These are phyloP conservation scores for Lepiota brunneoincarnata DNA, from an alignment of 768 basidiomycete genomes.

Conservation along the genomic window DNA sequence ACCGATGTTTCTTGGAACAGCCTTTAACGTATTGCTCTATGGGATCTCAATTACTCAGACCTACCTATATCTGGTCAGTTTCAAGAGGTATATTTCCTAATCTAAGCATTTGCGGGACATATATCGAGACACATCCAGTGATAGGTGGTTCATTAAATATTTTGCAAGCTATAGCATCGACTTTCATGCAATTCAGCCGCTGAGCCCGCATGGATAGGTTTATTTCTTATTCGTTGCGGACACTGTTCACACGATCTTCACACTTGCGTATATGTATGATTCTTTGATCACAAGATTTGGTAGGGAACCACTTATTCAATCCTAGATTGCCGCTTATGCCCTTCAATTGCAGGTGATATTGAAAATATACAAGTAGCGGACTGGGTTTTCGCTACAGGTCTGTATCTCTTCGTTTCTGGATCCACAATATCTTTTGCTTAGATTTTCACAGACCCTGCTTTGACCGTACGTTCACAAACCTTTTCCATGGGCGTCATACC, in stretches of 20 bases:
- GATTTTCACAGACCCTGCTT: constrained; percentile 10
- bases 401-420: not conserved
- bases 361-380: constrained; percentile 17
- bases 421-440: not conserved
- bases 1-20: constrained; percentile 46
- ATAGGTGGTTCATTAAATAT: constrained; percentile 41
- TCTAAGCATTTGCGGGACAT: not conserved
- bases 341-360: constrained; percentile 15
- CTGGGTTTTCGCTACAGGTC: constrained; percentile 38
- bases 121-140: constrained; percentile 24
- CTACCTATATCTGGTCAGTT: constrained; percentile 43
- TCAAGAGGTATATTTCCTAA: constrained; percentile 25
- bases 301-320: constrained; percentile 16
- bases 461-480: constrained; percentile 11
- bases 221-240: constrained; percentile 44
- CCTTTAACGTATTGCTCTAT: constrained; percentile 46
- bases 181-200: no score
- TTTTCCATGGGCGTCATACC: not conserved
- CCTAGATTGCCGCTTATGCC: not conserved
- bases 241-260: constrained; percentile 45
- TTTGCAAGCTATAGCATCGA: constrained; percentile 31
- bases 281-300: constrained; percentile 47
- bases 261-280: constrained; percentile 43
- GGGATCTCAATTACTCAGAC: constrained; percentile 51
- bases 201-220: constrained; percentile 29